phyloP scores from a whole-genome alignment of 805 yeast species.

The Debaryomyces maramus region DNA sequence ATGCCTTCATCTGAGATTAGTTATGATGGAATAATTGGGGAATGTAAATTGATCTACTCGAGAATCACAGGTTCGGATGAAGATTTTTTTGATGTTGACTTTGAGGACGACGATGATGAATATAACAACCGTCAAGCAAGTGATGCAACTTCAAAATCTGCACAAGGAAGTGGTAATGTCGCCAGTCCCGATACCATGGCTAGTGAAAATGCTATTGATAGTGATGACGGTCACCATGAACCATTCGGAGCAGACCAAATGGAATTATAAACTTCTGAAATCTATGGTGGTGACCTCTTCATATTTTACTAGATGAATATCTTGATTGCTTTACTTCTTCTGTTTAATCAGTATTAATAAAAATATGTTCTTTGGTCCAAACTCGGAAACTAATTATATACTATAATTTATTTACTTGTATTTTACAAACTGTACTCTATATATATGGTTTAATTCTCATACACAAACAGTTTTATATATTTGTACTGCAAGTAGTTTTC shows the following conservation, averaged over 20 bases:
- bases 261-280: constrained; percentile 31
- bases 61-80: constrained; percentile 89
- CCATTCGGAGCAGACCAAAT: constrained; percentile 47
- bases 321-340: too few species aligned
- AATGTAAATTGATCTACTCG: constrained; percentile 72
- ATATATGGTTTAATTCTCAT: too few species aligned
- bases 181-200: neutral
- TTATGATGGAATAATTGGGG: constrained; percentile 87
- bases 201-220: constrained; percentile 37
- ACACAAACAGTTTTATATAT: too few species aligned
- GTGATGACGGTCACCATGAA: constrained; percentile 37
- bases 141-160: neutral
- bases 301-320: too few species aligned
- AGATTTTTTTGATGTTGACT: constrained; percentile 94
- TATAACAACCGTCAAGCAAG: constrained; percentile 10
- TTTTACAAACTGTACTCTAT: too few species aligned
- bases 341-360: too few species aligned
- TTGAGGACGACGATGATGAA: constrained; percentile 86
- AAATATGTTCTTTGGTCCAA: too few species aligned
- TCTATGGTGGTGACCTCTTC: too few species aligned
- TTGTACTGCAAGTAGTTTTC: too few species aligned
- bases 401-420: too few species aligned
- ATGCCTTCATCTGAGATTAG: constrained; percentile 86
- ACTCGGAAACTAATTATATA: too few species aligned
- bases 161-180: neutral